Conservation (phyloP, 768 basidiomycete species). For the Zangia roseola region DNA sequence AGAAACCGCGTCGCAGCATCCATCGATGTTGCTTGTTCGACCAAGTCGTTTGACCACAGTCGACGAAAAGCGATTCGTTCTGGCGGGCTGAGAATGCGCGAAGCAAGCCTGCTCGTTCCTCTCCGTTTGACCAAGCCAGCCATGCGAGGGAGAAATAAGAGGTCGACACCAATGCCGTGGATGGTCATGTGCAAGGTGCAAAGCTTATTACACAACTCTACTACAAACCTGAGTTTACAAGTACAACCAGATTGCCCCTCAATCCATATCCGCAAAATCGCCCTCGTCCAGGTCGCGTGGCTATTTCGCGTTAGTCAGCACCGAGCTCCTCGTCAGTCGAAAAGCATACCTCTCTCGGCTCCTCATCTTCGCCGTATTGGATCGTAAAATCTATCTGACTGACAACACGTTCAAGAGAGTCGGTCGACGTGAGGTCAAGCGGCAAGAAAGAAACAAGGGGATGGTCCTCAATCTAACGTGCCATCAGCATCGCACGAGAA, state of each 20-base stretch:
- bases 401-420: conserved; percentile 86
- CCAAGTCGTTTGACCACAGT: conserved; percentile 10
- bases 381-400: conserved; percentile 98
- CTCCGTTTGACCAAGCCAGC: conserved; percentile 50
- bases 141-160: conserved; percentile 70
- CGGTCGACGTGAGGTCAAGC: conserved; percentile 84
- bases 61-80: conserved; percentile 39
- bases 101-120: conserved; percentile 45
- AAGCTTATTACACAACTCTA: neutral
- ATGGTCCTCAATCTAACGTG: conserved; percentile 89
- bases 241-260: conserved; percentile 7
- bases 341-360: conserved; percentile 80
- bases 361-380: conserved; percentile 99
- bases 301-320: conserved; percentile 38
- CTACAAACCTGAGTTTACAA: neutral
- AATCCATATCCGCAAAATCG: conserved; percentile 80
- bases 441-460: conserved; percentile 97
- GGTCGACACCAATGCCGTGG: conserved; percentile 74
- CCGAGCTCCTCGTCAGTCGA: neutral
- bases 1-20: conserved; percentile 46
- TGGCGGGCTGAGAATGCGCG: conserved; percentile 57
- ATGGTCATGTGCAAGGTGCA: conserved; percentile 47
- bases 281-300: conserved; percentile 93
- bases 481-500: neutral
- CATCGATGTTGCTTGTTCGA: neutral